Conservation (phyloP, 2,329 filamentous ascomycete species). For the Sordariomycetes sp. region DNA sequence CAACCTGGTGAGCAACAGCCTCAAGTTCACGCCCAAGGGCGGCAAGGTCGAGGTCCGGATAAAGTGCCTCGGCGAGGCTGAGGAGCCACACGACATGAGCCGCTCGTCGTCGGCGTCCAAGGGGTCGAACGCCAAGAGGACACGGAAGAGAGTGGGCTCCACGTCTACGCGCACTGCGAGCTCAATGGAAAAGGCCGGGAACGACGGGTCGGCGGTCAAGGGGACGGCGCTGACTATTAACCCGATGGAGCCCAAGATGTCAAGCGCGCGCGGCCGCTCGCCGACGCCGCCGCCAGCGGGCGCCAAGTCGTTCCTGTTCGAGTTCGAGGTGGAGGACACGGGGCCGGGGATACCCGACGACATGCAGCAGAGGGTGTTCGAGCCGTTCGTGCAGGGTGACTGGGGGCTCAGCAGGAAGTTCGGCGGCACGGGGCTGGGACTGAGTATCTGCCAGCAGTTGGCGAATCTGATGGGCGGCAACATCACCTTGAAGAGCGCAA, state of each 20-base stretch:
- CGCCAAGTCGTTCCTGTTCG: constrained; percentile 61
- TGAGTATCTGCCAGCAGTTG: constrained; percentile 84
- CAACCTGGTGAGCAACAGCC: constrained; percentile 81
- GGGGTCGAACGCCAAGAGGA: constrained; percentile 28
- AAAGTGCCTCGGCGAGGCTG: constrained; percentile 56
- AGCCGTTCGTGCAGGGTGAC: constrained; percentile 92
- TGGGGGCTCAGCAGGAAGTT: constrained; percentile 81
- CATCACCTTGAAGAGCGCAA: constrained; percentile 60
- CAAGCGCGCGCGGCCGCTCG: constrained; percentile 40
- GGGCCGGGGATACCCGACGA: constrained; percentile 74
- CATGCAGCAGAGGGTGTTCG: constrained; percentile 76
- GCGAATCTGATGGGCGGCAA: constrained; percentile 73
- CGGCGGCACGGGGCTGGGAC: constrained; percentile 75
- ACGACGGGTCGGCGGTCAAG: constrained; percentile 18
- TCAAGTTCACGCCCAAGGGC: constrained; percentile 77
- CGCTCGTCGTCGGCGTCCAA: constrained; percentile 42
- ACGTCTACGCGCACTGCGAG: constrained; percentile 38
- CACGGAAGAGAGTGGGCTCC: constrained; percentile 35
- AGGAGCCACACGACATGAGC: constrained; percentile 21
- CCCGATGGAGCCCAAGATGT: constrained; percentile 45
- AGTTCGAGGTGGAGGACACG: constrained; percentile 82
- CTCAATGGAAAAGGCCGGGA: constrained; percentile 24
- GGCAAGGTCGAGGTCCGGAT: constrained; percentile 71
- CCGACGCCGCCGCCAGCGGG: constrained; percentile 49
- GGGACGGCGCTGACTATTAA: constrained; percentile 52